Evolutionary conservation across 2,329 filamentous ascomycete genomes (phyloP), one percentile per base, ranked within the genome.

Genomic region (Penicillium sumatraense): DNA sequence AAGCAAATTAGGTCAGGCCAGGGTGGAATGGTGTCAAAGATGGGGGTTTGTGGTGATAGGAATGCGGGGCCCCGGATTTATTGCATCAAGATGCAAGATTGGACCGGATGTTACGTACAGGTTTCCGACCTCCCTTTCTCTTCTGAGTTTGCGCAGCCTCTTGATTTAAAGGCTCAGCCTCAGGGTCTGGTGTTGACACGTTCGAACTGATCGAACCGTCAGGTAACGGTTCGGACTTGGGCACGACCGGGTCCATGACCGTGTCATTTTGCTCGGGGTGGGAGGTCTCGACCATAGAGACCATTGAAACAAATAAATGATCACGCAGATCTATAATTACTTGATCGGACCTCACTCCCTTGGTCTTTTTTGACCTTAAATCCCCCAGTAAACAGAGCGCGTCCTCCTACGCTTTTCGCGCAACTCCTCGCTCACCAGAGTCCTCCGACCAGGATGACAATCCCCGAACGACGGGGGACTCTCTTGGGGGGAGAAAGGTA

Each of bases 91-190:
- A 46, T 46, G 42, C 45, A 33, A 49, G 47, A 54, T 48, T 21
- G 44, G 40, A 33, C 26, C 52, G 51, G 45, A 46, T 63, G 54
- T 66, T 64, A 83, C 86, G 76, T 87, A 98, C 95, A 71, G 95
- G 95, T 81, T 98, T 99, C 71, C 95, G 88, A 59, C 95, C 95
- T 70, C 95, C 95, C 81, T 99, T 99, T 71, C 95, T 87, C 83
- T 99, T 99, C 72, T 93, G 92, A 47, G 74, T 76, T 62, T 78
- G 78, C 52, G 74, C 69, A n/a, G 73, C 68, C 56, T 80, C 77
- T 60, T 75, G 75, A 11, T 64, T 71, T 50, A 75, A 63, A 29
- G 68, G 64, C 56, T 75, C 71, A 49, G 71, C 75, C 55, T 78
- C 77, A 10, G 73, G 70, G 45, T 80, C 78, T 11, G 78, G 78